A percentile compares a stretch with the other conserved stretches of the same genome.
These are phyloP conservation scores for Chaetomium cochliodes DNA, from an alignment of 495 filamentous ascomycete species.

Conservation along the genomic window DNA sequence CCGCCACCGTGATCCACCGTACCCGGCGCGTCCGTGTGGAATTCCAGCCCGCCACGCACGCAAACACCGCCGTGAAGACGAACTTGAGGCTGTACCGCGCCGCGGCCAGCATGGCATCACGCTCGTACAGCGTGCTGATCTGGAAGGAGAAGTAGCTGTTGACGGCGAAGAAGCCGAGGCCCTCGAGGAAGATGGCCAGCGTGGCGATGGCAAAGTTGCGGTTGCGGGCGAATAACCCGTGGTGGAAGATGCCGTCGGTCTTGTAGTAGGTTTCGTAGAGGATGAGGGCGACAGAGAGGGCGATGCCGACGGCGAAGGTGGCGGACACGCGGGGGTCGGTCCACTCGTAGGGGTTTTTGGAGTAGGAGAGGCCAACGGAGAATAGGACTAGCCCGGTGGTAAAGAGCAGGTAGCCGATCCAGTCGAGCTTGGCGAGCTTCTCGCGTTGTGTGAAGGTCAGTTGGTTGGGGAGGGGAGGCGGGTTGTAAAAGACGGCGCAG, in stretches of 20 bases:
- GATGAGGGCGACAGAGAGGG: slow-evolving; percentile 22
- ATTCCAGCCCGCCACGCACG: slow-evolving; percentile 22
- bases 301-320: slow-evolving; percentile 34
- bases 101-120: slow-evolving; percentile 29
- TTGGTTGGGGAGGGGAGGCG: slow-evolving; percentile 24
- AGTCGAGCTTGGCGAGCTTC: slow-evolving; percentile 38
- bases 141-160: slow-evolving; percentile 43
- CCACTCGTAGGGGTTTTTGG: slow-evolving; percentile 40
- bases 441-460: slow-evolving; percentile 21
- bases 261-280: slow-evolving; percentile 35
- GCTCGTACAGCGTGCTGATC: slow-evolving; percentile 34
- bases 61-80: slow-evolving; percentile 22
- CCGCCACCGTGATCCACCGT: neutral
- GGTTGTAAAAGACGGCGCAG: slow-evolving; percentile 32
- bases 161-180: slow-evolving; percentile 39
- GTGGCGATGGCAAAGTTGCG: slow-evolving; percentile 37
- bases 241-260: slow-evolving; percentile 42
- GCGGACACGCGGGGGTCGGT: slow-evolving; percentile 32
- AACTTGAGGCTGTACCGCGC: slow-evolving; percentile 32
- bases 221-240: slow-evolving; percentile 34
- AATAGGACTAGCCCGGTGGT: slow-evolving; percentile 34
- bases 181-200: slow-evolving; percentile 37
- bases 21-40: neutral
- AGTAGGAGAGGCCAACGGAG: slow-evolving; percentile 38
- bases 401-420: slow-evolving; percentile 37